Base-by-base conservation (phyloP, 2,329 filamentous ascomycete species). In the Claviceps spartinae region DNA sequence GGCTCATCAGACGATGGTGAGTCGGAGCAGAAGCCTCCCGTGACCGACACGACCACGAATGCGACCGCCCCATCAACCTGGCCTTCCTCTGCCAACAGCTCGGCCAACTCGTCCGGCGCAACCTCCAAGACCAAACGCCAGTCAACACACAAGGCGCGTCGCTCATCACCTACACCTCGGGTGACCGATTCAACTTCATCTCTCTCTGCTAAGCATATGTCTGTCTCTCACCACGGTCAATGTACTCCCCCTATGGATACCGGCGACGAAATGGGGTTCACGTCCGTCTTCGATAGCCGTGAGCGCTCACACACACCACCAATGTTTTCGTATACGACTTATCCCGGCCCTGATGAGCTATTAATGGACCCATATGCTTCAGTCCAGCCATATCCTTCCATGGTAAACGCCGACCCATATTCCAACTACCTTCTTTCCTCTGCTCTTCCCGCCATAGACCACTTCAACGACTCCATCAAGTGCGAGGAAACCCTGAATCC, bases 301-400 rank as follows among this genome's bases (percentile, higher is more conserved):
- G 82, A 85, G 59, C 72, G 83, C 52, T 87, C 84, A 40, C 78
- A 82, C 63, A 86, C 83, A 52, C 85, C 85, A 50, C 83, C 84
- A 52, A 79, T 84, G 49, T 83, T 85, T 61, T 70, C 62, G 16
- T 86, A 86, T 69, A 76, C 80, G 51, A 68, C 79, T n/a, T 86
- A 86, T 62, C 77, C 81, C 14, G 76, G 80, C 43, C 77, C 81
- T 22, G 83, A 86, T 56, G 78, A 82, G 62, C 72, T 82, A 58
- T 69, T 79, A 56, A 77, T 85, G 61, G 66, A 76, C 52, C 72
- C 78, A 30, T 83, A 84, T 61, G 74, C 75, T 52, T 72, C 76
- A 16, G 69, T 75, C 11, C 73, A 72, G 56, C 61, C 68, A 9
- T 81, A 79, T 63, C 72, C 72, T 50, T 63, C 72, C 59, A 73